Base-by-base conservation (phyloP, 164 flowering plant genomes). In the Hamamelis virginiana region DNA sequence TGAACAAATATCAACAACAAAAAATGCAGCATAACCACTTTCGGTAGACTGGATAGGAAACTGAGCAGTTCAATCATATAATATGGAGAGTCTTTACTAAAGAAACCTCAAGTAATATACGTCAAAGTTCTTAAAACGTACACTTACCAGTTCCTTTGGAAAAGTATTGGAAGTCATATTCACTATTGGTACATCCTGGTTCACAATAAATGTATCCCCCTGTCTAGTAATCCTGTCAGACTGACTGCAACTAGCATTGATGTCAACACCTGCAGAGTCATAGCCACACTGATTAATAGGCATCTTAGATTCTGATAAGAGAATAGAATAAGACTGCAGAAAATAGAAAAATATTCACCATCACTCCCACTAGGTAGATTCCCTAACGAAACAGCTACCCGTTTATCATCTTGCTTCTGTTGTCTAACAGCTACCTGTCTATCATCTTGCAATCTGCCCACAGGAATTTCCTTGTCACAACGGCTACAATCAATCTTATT, bases 141-240 rank as follows among this genome's bases (percentile, higher is more conserved):
- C 53, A 77, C 83, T 75, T 78, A 84, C 90, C 16, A 68, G 43
- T 63, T 77, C 74, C 55, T 70, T 72, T 14, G 74, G 52, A 13
- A 76, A 70, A 65, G 61, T 15, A 62, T 47, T 66, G 22, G 74
- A 46, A 38, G 48, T 47, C 63, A 70, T 48, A 43, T 67, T 69
- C 58, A 65, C 23, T 47, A 41, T 51, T 0, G 22, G 23, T 28
- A 72, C 41, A 65, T 47, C 62, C 46, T 66, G 71, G 51, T 73
- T 73, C 46, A 59, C 53, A 14, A 25, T 66, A 60, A 8, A 33
- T 62, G 77, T 59, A 76, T 78, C 74, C 16, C 59, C 47, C 57
- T 19, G 69, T 61, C 55, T 60, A 9, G 63, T 21, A 50, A 25
- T 68, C 68, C 66, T 69, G 43, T 65, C 71, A 50, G 71, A 62